These are phyloP conservation scores for Inosperma sp. DNA, from an alignment of 768 basidiomycete genomes.

Conservation along the genomic window DNA sequence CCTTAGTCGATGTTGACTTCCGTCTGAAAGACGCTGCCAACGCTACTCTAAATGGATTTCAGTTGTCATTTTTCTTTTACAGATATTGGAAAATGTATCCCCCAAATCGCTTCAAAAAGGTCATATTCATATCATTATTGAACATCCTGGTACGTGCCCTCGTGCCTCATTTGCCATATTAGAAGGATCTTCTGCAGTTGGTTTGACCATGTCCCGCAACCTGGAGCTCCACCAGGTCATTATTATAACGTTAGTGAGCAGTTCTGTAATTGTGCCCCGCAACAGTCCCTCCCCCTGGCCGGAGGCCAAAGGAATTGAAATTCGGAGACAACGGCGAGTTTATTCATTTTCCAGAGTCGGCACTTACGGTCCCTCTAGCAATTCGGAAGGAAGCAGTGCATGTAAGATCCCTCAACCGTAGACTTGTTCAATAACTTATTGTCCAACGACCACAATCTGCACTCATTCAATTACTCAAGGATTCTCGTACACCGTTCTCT, in stretches of 20 bases:
- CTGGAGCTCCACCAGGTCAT: neutral
- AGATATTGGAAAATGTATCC: neutral
- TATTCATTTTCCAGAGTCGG: too few relatives aligned
- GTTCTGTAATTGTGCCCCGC: neutral
- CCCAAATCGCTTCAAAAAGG: neutral
- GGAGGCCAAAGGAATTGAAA: neutral
- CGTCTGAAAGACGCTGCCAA: neutral
- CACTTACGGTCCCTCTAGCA: too few relatives aligned
- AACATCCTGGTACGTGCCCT: slow-evolving; percentile 2
- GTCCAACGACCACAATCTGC: too few relatives aligned
- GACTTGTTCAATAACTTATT: too few relatives aligned
- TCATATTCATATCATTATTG: neutral
- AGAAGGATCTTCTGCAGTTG: neutral
- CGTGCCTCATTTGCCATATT: neutral
- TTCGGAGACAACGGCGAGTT: too few relatives aligned
- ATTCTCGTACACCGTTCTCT: too few relatives aligned
- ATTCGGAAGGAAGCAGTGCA: too few relatives aligned
- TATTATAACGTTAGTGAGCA: neutral
- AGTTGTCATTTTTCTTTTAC: neutral
- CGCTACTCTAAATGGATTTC: neutral
- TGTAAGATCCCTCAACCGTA: too few relatives aligned
- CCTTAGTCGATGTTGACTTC: neutral
- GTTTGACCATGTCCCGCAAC: neutral
- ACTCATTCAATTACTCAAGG: too few relatives aligned
- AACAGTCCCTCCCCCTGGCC: neutral